These are phyloP conservation scores for Cyberlindnera saturnus DNA, from an alignment of 805 yeast genomes.

Conservation along the genomic window DNA sequence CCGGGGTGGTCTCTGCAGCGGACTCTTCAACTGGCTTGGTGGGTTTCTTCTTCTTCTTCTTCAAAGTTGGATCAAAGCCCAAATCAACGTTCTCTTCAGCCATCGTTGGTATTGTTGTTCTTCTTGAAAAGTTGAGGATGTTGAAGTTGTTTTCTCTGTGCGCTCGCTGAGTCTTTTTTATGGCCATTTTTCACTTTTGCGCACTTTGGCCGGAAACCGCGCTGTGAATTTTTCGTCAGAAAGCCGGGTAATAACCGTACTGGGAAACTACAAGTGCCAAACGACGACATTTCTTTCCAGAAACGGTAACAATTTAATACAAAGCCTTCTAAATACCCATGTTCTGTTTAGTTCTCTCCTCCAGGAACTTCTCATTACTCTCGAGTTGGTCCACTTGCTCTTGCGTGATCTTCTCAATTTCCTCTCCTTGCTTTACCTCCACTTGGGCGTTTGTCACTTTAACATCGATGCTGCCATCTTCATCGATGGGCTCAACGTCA, in stretches of 20 bases:
- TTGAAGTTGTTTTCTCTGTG: neutral
- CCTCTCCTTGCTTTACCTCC: slow-evolving; percentile 42
- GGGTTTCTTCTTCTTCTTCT: slow-evolving; percentile 73
- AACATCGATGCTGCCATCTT: slow-evolving; percentile 32
- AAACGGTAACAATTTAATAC: neutral
- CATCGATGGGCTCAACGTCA: slow-evolving; percentile 59
- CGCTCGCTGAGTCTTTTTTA: neutral
- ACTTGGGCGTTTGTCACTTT: slow-evolving; percentile 26
- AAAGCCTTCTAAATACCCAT: slow-evolving; percentile 8
- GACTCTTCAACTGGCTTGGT: slow-evolving; percentile 36
- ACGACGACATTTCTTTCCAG: neutral
- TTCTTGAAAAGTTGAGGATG: too few species aligned
- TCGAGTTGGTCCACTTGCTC: slow-evolving; percentile 39
- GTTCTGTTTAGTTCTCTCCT: slow-evolving; percentile 23
- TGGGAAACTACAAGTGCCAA: too few species aligned
- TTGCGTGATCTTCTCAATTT: slow-evolving; percentile 41
- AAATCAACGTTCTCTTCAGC: slow-evolving; percentile 17
- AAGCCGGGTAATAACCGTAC: neutral
- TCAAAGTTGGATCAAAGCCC: slow-evolving; percentile 71
- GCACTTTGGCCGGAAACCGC: neutral
- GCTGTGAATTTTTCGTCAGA: neutral
- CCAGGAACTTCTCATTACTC: slow-evolving; percentile 25
- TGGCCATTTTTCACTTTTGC: neutral
- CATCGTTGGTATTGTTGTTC: slow-evolving; percentile 2
- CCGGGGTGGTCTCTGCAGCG: slow-evolving; percentile 31